Base-by-base conservation (phyloP, 2,329 filamentous ascomycete species). In the Cercospora sp. region DNA sequence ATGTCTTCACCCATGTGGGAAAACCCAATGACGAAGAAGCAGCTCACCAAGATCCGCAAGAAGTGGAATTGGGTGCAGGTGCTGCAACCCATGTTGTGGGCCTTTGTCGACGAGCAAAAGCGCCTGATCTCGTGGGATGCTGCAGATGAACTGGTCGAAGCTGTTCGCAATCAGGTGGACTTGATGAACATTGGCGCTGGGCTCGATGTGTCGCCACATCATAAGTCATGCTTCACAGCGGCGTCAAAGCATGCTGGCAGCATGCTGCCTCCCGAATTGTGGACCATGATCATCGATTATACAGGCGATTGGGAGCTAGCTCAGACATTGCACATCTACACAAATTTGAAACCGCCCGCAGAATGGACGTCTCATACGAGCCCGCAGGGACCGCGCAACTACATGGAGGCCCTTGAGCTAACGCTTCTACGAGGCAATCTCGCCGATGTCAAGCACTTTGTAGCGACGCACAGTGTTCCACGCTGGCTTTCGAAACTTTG, bases 1-100 rank as follows among this genome's bases (percentile, higher is more conserved):
- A 96, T 97, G 93, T 94, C 91, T 37, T 88, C 88, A 1, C 86
- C 91, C 69, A 93, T 94, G 88, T 97, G 93, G 93, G 89, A 94
- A 77, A 93, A 95, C 75, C 92, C 93, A 2, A 89, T 94, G 81
- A 97, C 92, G 16, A 92, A 91, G 81, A 91, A 93, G 75, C 93
- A 97, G 77, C 85, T 97, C 69, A 90, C 88, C 79, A 95, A 96
- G 80, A 88, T 97, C 51, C 86, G 90, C 71, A 85, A 88, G 70
- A 94, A 93, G 78, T 97, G 92, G 92, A 90, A 89, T 63, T 97
- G 93, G 92, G 87, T 97, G 63, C 87, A 90, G 70, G 88, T 95
- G 53, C 86, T 97, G 78, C 85, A 91, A 51, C 93, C 94, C 0
- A 88, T 96, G 37, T 80, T 97, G 16, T 97, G 92, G 92, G 88